Evolutionary conservation across 2,329 filamentous ascomycete species (phyloP), one percentile per base, ranked within the genome.

Genomic region (Arthrobotrys megalospora): DNA sequence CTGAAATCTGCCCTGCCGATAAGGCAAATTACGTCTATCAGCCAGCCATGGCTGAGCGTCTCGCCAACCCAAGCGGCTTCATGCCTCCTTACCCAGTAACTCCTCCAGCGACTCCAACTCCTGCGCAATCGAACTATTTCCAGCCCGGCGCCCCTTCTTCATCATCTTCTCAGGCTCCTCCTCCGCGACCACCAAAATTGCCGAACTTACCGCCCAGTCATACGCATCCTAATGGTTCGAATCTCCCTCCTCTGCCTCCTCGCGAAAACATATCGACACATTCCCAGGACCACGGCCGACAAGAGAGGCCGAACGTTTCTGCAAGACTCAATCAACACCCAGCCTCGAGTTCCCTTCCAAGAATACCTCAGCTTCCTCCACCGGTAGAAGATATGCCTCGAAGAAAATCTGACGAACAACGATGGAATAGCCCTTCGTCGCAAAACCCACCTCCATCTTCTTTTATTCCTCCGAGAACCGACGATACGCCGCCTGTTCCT

Each of bases 51-150:
- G 76, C 76, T 66, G 73, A 60, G 38, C 48, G 67, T 55, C 68
- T 72, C 34, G 52, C 43, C 68, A 53, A 68, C 65, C 67, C 67
- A 1, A 62, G 21, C 16, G 65, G 72, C 72, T 71, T 71, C 53
- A 28, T 69, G 28, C 76, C 76, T 28, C 76, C 76, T 6, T 79
- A 79, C 47, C 76, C 76, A 38, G 76, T 79, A 16, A 79, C 76
- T 21, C 76, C 76, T 79, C 76, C 76, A 50, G 76, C 76, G 28
- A 73, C 67, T 24, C 76, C 76, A 10, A 55, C 32, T 24, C 76
- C 67, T 6, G 34, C 75, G 34, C 63, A 79, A 50, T 36, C 68
- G 36, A 63, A 34, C 24, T 79, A 79, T 47, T 77, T 77, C 63
- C 68, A 72, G 19, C 21, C 62, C 1, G 58, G 45, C 21, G 36